phyloP scores from a whole-genome alignment of 169 alveolate species.

The Eimeria necatrix region DNA sequence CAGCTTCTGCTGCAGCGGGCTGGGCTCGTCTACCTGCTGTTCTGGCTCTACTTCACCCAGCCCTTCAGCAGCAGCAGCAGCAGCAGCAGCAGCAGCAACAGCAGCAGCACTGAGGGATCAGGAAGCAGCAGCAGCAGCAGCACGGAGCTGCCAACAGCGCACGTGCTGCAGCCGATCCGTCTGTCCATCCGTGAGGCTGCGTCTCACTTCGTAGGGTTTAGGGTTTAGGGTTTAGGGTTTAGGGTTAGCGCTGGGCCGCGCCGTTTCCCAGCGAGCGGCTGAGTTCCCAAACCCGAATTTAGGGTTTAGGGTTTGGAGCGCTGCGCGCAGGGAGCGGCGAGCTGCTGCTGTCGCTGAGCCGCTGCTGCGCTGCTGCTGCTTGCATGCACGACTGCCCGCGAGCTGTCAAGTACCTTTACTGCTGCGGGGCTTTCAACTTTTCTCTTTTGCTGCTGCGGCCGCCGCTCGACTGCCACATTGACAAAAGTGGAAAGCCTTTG shows the following conservation, averaged over 20 bases:
- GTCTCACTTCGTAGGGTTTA: background rate
- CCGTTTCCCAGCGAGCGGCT: background rate
- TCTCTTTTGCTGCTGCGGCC: conserved; percentile 16
- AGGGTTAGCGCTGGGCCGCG: background rate
- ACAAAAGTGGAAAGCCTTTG: background rate
- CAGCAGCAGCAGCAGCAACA: conserved; percentile 13
- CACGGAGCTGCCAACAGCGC: background rate
- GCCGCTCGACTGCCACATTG: background rate
- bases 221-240: conserved; percentile 1
- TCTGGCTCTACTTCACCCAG: conserved; percentile 35
- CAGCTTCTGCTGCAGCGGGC: conserved; percentile 5
- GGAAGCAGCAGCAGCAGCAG: conserved; percentile 18
- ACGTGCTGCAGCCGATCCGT: conserved; percentile 13
- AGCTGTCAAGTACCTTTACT: background rate
- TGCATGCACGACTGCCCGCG: background rate
- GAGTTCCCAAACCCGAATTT: background rate
- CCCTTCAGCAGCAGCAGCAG: conserved; percentile 15
- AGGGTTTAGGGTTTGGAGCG: conserved; percentile 9
- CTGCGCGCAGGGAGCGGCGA: background rate
- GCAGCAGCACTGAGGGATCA: background rate
- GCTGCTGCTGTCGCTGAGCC: background rate
- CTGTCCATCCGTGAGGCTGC: conserved; percentile 3
- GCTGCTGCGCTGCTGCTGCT: background rate
- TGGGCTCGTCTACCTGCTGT: background rate
- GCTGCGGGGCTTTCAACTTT: background rate